Evolutionary conservation across 75 land plant species (phyloP).

Genomic region (Pinus tabuliformis): DNA sequence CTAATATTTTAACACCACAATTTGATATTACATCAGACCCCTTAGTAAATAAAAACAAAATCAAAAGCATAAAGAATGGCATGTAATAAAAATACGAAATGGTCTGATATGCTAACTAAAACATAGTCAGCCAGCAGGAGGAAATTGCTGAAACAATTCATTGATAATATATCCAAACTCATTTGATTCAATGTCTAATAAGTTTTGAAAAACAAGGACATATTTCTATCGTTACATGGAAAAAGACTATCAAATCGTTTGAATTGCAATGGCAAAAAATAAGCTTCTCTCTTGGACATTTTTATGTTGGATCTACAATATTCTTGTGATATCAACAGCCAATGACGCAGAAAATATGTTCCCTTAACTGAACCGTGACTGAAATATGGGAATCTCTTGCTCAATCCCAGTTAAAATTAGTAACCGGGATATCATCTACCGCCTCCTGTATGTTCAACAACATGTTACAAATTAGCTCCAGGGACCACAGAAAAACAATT

Average conservation of each 20-base stretch:
- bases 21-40: too few species aligned
- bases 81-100: too few species aligned
- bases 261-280: slow-evolving; percentile 8
- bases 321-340: neutral
- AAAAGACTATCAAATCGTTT: neutral
- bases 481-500: neutral
- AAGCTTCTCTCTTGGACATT: neutral
- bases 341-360: neutral
- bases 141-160: neutral
- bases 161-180: neutral
- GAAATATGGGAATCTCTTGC: neutral
- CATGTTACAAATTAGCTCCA: slow-evolving; percentile 1
- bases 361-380: neutral
- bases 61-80: too few species aligned
- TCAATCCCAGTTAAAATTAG: neutral
- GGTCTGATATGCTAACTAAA: too few species aligned
- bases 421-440: neutral
- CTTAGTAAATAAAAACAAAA: too few species aligned
- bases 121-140: neutral
- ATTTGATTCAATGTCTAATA: neutral
- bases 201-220: neutral
- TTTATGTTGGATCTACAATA: neutral
- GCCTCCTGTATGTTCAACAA: slow-evolving; percentile 7
- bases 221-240: neutral
- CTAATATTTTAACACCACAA: too few species aligned